Evolutionary conservation across 164 flowering plant species (phyloP), one percentile per base, ranked within the genome.

Genomic region (Cinnamomum micranthum): DNA sequence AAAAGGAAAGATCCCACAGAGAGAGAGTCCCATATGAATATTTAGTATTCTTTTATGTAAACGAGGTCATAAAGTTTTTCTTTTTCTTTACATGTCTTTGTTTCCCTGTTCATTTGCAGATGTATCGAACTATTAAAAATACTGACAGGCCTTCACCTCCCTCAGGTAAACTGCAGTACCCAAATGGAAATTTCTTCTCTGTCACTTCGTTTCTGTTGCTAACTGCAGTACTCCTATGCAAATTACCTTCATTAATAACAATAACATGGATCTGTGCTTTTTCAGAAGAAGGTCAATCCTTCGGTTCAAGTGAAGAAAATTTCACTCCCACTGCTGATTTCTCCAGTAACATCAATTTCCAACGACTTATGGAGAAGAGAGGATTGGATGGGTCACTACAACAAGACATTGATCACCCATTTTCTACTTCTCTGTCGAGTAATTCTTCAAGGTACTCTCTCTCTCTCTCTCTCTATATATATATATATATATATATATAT

Each of bases 41-140:
- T 51, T 69, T 19, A 65, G 35, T 24, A 20, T 19, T 31, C n/a
- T 67, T 66, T 67, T 67, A 12, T 25, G 5, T 9, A 64, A 64
- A n/a, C 67, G 5, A 15, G 17, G 17, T 55, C 60, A 4, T 17
- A 55, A 23, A 13, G 31, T 23, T 50, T 51, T 22, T 52, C 76
- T 73, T 28, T 72, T 70, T 75, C 62, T 22, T 62, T 19, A 60
- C 66, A 33, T 28, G 62, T 72, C 71, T 70, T 66, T 80, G 64
- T 50, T 69, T 78, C 68, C 50, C 72, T 35, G 76, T 80, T 79
- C 50, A 76, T 72, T 78, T 78, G 81, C 86, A 91, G 95, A 91
- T 91, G 95, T 91, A 89, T 86, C 79, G 95, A 80, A 89, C 92
- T 81, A 89, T 89, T 69, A 91, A 91, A 84, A 88, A 87, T 63